Conservation (phyloP, 805 yeast species). For the Diddensiella santjacobensis region DNA sequence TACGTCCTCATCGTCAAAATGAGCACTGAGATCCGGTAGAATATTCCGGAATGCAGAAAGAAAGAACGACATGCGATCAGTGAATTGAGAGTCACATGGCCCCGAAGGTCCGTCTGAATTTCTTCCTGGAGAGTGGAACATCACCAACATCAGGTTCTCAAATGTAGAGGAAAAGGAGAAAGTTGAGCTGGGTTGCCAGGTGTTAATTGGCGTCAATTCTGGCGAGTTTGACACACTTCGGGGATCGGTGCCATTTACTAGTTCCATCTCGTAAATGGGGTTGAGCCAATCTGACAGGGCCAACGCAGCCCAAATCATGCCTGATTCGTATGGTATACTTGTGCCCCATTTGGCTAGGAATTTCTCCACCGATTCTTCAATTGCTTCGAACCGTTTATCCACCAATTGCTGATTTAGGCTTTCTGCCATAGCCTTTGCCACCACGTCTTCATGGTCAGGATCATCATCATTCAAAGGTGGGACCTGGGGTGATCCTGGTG, state of each 20-base stretch:
- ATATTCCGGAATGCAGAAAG: slow-evolving; percentile 56
- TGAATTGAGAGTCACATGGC: slow-evolving; percentile 41
- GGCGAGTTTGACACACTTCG: slow-evolving; percentile 8
- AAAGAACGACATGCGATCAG: slow-evolving; percentile 66
- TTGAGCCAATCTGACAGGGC: slow-evolving; percentile 89
- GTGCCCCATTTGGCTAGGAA: slow-evolving; percentile 78
- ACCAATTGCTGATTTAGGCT: slow-evolving; percentile 19
- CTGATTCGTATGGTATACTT: slow-evolving; percentile 71
- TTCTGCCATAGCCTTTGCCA: slow-evolving; percentile 11
- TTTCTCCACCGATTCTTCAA: slow-evolving; percentile 57
- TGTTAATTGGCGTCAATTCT: slow-evolving; percentile 15
- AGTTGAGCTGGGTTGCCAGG: slow-evolving; percentile 9
- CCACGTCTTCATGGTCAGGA: background rate
- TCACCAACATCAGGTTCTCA: slow-evolving; percentile 71
- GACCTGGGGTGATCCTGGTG: slow-evolving; percentile 8
- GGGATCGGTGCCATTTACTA: background rate
- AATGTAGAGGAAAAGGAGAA: slow-evolving; percentile 50
- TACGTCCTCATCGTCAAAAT: slow-evolving; percentile 76
- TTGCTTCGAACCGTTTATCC: slow-evolving; percentile 21
- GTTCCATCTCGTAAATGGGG: slow-evolving; percentile 42
- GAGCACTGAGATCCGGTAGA: slow-evolving; percentile 72
- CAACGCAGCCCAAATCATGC: slow-evolving; percentile 83
- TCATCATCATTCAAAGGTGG: slow-evolving; percentile 2
- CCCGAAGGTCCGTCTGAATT: slow-evolving; percentile 30
- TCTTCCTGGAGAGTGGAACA: slow-evolving; percentile 68